phyloP scores from a whole-genome alignment of 768 basidiomycete species.

The Panellus pusillus region DNA sequence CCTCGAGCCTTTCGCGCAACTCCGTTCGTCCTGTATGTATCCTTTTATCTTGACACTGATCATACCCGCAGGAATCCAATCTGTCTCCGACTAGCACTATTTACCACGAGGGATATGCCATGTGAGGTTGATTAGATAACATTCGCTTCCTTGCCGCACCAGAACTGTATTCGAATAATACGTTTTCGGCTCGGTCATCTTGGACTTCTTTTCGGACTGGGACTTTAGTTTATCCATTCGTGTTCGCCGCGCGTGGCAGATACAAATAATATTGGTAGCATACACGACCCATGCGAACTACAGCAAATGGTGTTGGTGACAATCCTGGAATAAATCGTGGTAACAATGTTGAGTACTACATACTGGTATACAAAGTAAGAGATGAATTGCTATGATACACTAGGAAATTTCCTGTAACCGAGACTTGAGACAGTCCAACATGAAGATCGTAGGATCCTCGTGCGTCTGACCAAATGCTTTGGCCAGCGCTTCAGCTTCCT shows the following conservation, averaged over 20 bases:
- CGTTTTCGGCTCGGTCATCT: no score
- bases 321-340: neutral
- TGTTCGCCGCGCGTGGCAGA: no score
- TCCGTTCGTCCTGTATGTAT: neutral
- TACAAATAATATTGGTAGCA: no score
- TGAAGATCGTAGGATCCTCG: neutral
- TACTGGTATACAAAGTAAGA: no score
- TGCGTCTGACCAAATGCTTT: neutral
- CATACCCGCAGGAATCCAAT: slow-evolving; percentile 1
- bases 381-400: neutral
- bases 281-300: no score
- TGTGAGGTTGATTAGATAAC: slow-evolving; percentile 3
- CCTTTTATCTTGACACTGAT: neutral
- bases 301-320: slow-evolving; percentile 8
- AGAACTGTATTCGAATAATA: no score
- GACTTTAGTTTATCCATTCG: neutral
- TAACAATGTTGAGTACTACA: no score
- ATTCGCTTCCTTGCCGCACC: no score
- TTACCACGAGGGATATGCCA: slow-evolving; percentile 17
- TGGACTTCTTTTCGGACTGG: neutral
- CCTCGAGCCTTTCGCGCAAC: slow-evolving; percentile 13
- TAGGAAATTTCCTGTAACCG: neutral
- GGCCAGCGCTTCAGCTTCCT: neutral
- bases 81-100: slow-evolving; percentile 13
- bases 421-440: slow-evolving; percentile 2